These are phyloP conservation scores for Berberis vulgaris DNA, from an alignment of 164 flowering plant genomes.

Conservation along the genomic window DNA sequence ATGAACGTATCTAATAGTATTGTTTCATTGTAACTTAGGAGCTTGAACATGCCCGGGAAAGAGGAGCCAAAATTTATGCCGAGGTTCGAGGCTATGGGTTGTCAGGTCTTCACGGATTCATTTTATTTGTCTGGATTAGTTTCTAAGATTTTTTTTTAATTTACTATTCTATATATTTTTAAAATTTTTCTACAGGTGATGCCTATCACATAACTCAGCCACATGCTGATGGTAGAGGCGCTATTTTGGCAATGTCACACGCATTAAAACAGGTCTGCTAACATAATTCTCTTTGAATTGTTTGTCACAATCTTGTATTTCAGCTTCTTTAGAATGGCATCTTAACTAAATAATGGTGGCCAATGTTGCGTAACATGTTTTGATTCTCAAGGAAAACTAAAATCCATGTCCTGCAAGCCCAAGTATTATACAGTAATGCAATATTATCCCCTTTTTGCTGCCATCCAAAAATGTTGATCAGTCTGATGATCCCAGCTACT, in stretches of 20 bases:
- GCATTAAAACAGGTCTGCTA: conserved; percentile 67
- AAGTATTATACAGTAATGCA: neutral
- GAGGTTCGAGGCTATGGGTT: conserved; percentile 95
- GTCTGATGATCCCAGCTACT: neutral
- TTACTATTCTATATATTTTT: neutral
- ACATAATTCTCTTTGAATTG: neutral
- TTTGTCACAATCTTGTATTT: neutral
- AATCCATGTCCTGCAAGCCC: neutral
- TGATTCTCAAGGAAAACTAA: neutral
- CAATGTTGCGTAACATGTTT: neutral
- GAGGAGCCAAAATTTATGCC: conserved; percentile 91
- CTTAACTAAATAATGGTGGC: neutral
- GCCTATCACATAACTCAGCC: conserved; percentile 98
- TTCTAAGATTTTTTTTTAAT: neutral
- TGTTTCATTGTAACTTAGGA: conserved; percentile 36
- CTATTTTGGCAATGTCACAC: conserved; percentile 81
- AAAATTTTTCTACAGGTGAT: conserved; percentile 50
- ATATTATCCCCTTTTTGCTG: too few species aligned
- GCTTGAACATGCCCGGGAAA: conserved; percentile 70
- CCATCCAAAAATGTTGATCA: neutral
- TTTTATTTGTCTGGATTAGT: neutral
- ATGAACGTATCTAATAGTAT: neutral
- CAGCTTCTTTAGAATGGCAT: neutral
- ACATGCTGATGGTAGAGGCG: conserved; percentile 78
- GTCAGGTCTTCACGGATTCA: conserved; percentile 51